These are phyloP conservation scores for Firmiana major DNA, from an alignment of 345 rosid species.

Conservation along the genomic window DNA sequence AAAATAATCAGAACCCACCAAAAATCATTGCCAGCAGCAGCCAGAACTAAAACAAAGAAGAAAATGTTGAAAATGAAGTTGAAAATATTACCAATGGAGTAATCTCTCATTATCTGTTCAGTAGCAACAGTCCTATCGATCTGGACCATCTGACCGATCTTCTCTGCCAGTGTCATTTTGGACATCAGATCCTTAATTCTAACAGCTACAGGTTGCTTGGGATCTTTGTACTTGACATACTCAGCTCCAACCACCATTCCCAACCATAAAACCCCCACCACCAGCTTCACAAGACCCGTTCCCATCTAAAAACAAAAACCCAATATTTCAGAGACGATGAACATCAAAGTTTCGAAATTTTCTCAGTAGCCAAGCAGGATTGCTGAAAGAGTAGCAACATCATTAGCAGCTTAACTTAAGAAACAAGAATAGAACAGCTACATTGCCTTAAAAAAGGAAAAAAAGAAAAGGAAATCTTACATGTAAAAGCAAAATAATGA, in stretches of 20 bases:
- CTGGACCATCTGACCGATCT: constrained; percentile 64
- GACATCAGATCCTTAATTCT: constrained; percentile 40
- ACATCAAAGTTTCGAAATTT: neutral
- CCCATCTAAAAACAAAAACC: constrained; percentile 23
- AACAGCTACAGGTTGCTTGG: constrained; percentile 36
- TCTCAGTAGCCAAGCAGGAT: constrained; percentile 3
- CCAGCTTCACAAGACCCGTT: constrained; percentile 17
- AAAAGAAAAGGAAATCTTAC: constrained; percentile 10
- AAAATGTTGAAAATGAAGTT: neutral
- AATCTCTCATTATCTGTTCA: constrained; percentile 38
- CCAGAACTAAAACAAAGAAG: neutral
- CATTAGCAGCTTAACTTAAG: neutral
- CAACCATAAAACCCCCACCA: constrained; percentile 26
- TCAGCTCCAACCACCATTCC: constrained; percentile 31
- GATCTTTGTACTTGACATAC: constrained; percentile 45
- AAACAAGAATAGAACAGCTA: neutral
- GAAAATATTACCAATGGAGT: constrained; percentile 36
- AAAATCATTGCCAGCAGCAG: neutral
- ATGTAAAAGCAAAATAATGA: constrained; percentile 10
- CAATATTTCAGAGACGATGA: constrained; percentile 3
- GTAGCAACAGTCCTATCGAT: constrained; percentile 47
- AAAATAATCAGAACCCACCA: neutral
- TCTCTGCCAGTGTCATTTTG: constrained; percentile 52
- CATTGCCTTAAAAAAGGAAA: neutral
- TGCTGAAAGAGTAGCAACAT: neutral